Evolutionary conservation across 768 basidiomycete species (phyloP).

Genomic region (Solioccasus polychromus): DNA sequence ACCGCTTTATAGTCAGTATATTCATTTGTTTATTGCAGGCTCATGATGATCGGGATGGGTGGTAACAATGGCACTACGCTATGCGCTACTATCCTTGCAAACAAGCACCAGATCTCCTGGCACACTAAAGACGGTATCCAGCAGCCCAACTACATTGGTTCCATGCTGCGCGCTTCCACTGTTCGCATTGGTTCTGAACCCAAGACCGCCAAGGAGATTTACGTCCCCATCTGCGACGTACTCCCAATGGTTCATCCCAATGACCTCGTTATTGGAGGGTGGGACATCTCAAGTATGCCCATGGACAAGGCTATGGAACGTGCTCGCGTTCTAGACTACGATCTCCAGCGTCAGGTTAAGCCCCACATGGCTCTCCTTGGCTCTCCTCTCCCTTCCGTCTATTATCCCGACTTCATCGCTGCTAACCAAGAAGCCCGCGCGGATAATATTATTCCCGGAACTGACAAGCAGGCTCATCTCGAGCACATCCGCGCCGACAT

Average conservation of each 20-base stretch:
- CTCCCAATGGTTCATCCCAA: conserved; percentile 98
- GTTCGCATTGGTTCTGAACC: conserved; percentile 86
- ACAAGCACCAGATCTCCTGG: conserved; percentile 93
- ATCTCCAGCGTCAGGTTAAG: conserved; percentile 92
- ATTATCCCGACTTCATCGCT: conserved; percentile 97
- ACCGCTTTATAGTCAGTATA: conserved; percentile 6
- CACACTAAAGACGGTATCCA: conserved; percentile 89
- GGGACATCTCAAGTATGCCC: conserved; percentile 88
- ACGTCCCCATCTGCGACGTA: conserved; percentile 89
- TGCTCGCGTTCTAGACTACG: conserved; percentile 91
- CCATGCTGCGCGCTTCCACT: conserved; percentile 93
- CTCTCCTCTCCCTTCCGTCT: conserved; percentile 88
- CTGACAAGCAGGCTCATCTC: conserved; percentile 86
- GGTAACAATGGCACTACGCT: conserved; percentile 98
- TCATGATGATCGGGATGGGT: conserved; percentile 96
- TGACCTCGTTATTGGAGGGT: conserved; percentile 95
- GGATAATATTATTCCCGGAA: conserved; percentile 86
- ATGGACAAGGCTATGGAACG: conserved; percentile 94
- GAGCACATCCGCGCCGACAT: conserved; percentile 93
- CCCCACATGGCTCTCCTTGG: conserved; percentile 80
- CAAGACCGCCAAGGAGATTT: conserved; percentile 79
- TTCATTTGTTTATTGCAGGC: conserved; percentile 39
- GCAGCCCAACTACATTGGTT: conserved; percentile 97
- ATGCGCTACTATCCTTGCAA: conserved; percentile 92
- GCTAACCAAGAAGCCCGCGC: conserved; percentile 97